Conservation (phyloP, 2,329 filamentous ascomycete species). For the Lasiodiplodia hormozganensis region DNA sequence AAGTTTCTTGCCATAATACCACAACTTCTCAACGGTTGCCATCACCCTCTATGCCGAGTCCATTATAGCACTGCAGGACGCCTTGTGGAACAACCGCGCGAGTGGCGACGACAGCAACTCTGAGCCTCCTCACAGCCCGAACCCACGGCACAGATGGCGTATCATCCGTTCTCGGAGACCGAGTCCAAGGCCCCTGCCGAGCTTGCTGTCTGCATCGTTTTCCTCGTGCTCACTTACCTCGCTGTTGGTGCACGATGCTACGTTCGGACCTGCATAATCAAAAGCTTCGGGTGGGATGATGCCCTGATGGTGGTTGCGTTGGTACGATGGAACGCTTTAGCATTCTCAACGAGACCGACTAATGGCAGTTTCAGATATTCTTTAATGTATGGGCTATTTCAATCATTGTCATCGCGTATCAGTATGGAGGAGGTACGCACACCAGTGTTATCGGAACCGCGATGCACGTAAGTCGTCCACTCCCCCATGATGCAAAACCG, state of each 20-base stretch:
- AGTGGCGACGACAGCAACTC: neutral
- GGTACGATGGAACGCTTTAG: constrained; percentile 36
- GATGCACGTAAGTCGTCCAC: constrained; percentile 16
- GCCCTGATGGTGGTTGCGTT: constrained; percentile 48
- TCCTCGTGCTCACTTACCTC: constrained; percentile 47
- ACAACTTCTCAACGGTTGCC: neutral
- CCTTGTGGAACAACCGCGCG: constrained; percentile 1
- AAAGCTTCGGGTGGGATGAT: constrained; percentile 55
- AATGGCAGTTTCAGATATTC: constrained; percentile 36
- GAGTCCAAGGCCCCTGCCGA: constrained; percentile 36
- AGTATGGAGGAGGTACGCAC: constrained; percentile 44
- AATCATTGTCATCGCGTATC: constrained; percentile 37
- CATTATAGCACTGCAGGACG: neutral
- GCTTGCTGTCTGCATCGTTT: constrained; percentile 40
- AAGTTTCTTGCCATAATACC: neutral
- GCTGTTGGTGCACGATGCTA: constrained; percentile 49
- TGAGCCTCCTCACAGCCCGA: neutral
- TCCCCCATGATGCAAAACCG: too few relatives aligned
- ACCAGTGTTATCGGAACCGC: constrained; percentile 4
- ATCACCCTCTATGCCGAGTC: neutral
- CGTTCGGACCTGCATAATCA: constrained; percentile 48
- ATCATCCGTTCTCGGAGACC: constrained; percentile 29
- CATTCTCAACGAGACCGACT: neutral
- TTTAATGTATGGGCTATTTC: constrained; percentile 43
- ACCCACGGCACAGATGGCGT: constrained; percentile 13